Evolutionary conservation across 2,329 filamentous ascomycete genomes (phyloP).

Genomic region (Epichloe bromicola): DNA sequence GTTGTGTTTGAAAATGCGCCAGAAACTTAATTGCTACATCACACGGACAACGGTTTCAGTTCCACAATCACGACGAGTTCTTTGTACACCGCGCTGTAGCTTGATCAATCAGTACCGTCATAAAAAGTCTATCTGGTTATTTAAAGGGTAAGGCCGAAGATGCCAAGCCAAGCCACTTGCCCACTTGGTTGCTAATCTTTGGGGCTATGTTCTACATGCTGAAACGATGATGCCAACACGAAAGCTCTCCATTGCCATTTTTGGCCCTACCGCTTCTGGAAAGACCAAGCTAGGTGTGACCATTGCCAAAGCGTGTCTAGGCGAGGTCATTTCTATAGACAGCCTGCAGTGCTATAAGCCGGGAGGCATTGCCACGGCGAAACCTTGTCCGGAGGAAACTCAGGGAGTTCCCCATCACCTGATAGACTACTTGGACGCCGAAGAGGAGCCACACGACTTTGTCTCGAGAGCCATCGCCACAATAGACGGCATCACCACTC

Average conservation of each 20-base stretch:
- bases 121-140: background rate
- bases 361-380: background rate
- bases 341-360: constrained; percentile 3
- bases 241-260: constrained; percentile 1
- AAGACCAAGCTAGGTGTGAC: constrained; percentile 3
- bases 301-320: background rate
- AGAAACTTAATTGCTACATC: too few species aligned
- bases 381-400: background rate
- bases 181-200: background rate
- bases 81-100: too few species aligned
- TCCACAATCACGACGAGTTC: too few species aligned
- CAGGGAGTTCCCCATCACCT: background rate
- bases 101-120: background rate
- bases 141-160: background rate
- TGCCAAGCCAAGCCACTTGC: background rate
- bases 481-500: background rate
- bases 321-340: constrained; percentile 2
- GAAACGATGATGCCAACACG: background rate
- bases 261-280: constrained; percentile 1
- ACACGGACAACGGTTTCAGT: too few species aligned
- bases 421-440: constrained; percentile 1
- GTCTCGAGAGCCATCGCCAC: background rate
- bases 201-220: background rate
- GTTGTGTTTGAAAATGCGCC: too few species aligned
- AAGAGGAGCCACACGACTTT: constrained; percentile 1